phyloP scores from a whole-genome alignment of 495 filamentous ascomycete species.

The Friedmanniomyces simplex region DNA sequence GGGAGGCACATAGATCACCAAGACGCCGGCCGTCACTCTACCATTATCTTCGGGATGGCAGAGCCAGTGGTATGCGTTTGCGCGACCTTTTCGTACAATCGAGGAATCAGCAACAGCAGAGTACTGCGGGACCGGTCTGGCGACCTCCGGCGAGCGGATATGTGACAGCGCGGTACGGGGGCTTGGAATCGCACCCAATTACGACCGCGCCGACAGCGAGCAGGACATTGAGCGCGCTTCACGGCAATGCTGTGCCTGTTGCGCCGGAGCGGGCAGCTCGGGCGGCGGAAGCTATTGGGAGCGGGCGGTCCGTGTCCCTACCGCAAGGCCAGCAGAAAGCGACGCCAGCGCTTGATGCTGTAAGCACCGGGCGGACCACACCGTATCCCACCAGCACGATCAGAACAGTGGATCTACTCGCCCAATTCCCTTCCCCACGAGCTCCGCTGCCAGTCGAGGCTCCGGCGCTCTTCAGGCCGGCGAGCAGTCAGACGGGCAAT shows the following conservation, averaged over 20 bases:
- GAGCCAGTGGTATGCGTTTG: background rate
- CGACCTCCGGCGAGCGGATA: conserved; percentile 21
- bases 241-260: conserved; percentile 10
- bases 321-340: background rate
- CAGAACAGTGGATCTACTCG: background rate
- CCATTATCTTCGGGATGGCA: background rate
- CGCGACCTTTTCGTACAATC: background rate
- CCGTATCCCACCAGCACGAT: background rate
- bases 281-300: background rate
- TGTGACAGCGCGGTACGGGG: conserved; percentile 3
- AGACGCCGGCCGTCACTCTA: background rate
- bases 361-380: background rate
- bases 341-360: background rate
- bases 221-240: background rate
- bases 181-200: conserved; percentile 16
- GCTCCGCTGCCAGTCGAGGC: background rate
- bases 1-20: background rate
- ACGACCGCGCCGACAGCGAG: conserved; percentile 1
- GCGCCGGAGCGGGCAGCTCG: conserved; percentile 1
- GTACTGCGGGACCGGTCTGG: background rate
- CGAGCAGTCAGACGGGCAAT: background rate
- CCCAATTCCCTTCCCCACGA: background rate
- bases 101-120: too few species aligned
- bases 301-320: conserved; percentile 3
- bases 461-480: background rate